Base-by-base conservation (phyloP, 495 filamentous ascomycete genomes). In the Penicillium canariense region DNA sequence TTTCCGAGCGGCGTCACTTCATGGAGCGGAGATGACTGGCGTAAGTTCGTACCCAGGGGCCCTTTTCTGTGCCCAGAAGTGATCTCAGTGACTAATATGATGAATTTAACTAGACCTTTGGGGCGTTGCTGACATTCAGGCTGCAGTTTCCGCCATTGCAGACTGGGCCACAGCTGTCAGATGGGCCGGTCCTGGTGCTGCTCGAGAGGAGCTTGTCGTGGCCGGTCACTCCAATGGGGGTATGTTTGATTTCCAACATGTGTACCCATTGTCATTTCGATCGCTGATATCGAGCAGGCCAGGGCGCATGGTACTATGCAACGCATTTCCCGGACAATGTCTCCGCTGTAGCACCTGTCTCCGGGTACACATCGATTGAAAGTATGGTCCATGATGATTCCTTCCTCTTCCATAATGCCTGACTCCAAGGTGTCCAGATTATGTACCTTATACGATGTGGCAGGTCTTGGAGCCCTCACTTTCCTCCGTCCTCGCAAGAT, bases 11-110 rank as follows among this genome's bases (percentile, higher is more conserved):
- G 83, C 31, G 78, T 80, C 17, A 85, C 82, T 20, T 68, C 81
- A 14, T 86, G 83, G 83, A 81, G 79, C 59, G 77, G 78, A 32
- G 82, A 85, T 64, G 83, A 86, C 61, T 85, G 83, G 83, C 83
- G 80, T 79, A 70, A 68, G 77, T 49, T 20, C 39, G 28, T 8
- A 14, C 25, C 7, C 15, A 6, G 30, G 30, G 12, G 30, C 6
- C 30, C 5, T 50, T 17, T 22, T 14, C 47, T 36, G 6, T 9
- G 1, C 18, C 44, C 36, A 10, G 12, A n/a, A 31, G 40, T 51
- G 8, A 15, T 1, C 17, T 7, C 20, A n/a, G 30, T 15, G 22
- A 25, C 30, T 35, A 15, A 36, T 18, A 20, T 60, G 70, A 20
- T 66, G 7, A 42, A 15, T 20, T 50, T 22, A 45, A 22, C 17